Evolutionary conservation across 2,329 filamentous ascomycete genomes (phyloP).

Genomic region (Metarhizium rileyi): DNA sequence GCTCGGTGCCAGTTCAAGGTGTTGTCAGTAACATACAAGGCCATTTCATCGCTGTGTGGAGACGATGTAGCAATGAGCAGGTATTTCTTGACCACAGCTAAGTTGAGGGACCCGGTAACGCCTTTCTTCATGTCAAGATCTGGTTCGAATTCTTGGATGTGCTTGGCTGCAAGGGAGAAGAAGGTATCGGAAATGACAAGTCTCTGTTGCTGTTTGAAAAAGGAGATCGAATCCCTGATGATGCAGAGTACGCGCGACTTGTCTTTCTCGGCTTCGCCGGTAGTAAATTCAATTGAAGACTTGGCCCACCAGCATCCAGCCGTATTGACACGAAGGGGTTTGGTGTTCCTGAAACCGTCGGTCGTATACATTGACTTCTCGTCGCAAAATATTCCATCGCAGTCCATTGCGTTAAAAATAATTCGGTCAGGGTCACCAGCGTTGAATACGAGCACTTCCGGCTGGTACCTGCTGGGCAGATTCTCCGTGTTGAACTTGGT

Average conservation of each 20-base stretch:
- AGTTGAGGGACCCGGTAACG: conserved; percentile 69
- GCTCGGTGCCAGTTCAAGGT: conserved; percentile 82
- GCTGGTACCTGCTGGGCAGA: conserved; percentile 43
- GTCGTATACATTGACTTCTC: conserved; percentile 65
- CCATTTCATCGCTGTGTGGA: conserved; percentile 76
- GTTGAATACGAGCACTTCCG: conserved; percentile 61
- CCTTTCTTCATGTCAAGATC: conserved; percentile 64
- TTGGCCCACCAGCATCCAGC: conserved; percentile 84
- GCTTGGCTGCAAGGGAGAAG: conserved; percentile 48
- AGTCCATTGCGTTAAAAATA: conserved; percentile 70
- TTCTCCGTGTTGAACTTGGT: conserved; percentile 55
- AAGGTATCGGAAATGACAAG: conserved; percentile 76
- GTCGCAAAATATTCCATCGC: conserved; percentile 52
- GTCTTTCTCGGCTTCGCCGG: conserved; percentile 55
- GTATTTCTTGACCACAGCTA: conserved; percentile 78
- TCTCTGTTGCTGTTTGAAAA: conserved; percentile 63
- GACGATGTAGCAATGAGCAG: conserved; percentile 76
- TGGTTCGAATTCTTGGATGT: conserved; percentile 60
- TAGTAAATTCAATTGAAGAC: conserved; percentile 61
- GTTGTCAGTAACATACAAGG: conserved; percentile 81
- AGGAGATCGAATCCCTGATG: conserved; percentile 60
- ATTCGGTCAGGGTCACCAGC: conserved; percentile 75
- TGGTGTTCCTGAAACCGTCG: conserved; percentile 69
- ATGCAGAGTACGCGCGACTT: conserved; percentile 71
- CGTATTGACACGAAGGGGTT: conserved; percentile 57